Evolutionary conservation across 495 filamentous ascomycete species (phyloP).

Genomic region (Copromyces sp.): DNA sequence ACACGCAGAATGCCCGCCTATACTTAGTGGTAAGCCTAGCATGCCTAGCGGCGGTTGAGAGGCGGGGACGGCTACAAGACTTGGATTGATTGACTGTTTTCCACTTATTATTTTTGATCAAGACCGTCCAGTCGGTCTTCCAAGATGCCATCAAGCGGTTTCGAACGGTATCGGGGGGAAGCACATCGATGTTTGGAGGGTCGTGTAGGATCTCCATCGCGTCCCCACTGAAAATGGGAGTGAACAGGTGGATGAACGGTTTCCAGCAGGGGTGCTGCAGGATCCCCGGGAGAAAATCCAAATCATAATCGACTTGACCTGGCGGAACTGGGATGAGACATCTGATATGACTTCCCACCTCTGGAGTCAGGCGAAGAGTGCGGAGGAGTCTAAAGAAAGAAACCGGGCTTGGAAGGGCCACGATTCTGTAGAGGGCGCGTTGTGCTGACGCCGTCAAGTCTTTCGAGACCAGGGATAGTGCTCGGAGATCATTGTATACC

Average conservation of each 20-base stretch:
- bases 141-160: background rate
- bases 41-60: background rate
- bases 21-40: background rate
- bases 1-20: too few relatives aligned
- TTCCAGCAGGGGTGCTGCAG: background rate
- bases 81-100: background rate
- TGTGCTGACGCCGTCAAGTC: background rate
- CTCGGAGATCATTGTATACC: background rate
- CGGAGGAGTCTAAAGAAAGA: background rate
- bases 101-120: background rate
- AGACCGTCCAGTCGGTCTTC: background rate
- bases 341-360: background rate
- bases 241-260: background rate
- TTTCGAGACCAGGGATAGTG: background rate
- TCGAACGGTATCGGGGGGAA: background rate
- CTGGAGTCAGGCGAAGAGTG: background rate
- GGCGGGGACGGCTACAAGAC: background rate
- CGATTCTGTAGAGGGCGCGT: background rate
- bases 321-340: background rate
- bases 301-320: background rate
- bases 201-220: background rate
- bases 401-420: background rate
- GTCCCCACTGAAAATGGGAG: background rate
- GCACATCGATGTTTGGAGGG: background rate
- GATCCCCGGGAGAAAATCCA: fast-evolving